Base-by-base conservation (phyloP, 2,329 filamentous ascomycete species). In the Neonectria sp. region DNA sequence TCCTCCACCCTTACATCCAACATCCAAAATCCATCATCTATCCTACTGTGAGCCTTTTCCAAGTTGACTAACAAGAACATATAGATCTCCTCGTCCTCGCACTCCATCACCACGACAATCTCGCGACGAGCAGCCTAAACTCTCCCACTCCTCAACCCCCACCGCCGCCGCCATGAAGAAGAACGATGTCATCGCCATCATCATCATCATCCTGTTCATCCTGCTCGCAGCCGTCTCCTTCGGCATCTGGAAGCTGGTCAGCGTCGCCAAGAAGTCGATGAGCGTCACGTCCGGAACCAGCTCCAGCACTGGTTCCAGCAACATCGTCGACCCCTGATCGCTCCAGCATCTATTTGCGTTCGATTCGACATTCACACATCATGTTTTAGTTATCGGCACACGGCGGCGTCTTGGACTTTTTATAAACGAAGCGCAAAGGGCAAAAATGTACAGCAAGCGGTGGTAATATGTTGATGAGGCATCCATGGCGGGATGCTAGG, bases 101-200 rank as follows among this genome's bases (percentile, higher is more conserved):
- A 12, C 7, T 31, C 27, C 48, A 27, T 17, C 27, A 43, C 27
- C 29, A 40, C 27, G 25, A 29, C 46, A 27, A 3, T n/a, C 46
- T 49, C 46, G 15, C 4, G 46, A 17, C 46, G 12, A 49, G 6
- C 37, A 48, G 52, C 40, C 52, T n/a, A 43, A 49, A 31, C 40
- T 43, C 29, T 17, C 61, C 52, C 48, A 31, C 33, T 60, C n/a
- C 17, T 24, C 24, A 15, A 24, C 15, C 13, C 52, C 60, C 45
- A 55, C 65, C 69, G 70, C 79, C 76, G 78, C 79, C 78, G 83
- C 72, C 72, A 90, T 88, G 86, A 88, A 91, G 79, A 82, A 86
- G 82, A 92, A 92, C 86, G 86, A 91, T 80, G 87, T 88, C 75
- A 91, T 92, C 79, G 90, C 90, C 73, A 84, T 92, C 79, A 91